phyloP scores from a whole-genome alignment of 208 protist species.

The Kentomonas sorsogonicus region DNA sequence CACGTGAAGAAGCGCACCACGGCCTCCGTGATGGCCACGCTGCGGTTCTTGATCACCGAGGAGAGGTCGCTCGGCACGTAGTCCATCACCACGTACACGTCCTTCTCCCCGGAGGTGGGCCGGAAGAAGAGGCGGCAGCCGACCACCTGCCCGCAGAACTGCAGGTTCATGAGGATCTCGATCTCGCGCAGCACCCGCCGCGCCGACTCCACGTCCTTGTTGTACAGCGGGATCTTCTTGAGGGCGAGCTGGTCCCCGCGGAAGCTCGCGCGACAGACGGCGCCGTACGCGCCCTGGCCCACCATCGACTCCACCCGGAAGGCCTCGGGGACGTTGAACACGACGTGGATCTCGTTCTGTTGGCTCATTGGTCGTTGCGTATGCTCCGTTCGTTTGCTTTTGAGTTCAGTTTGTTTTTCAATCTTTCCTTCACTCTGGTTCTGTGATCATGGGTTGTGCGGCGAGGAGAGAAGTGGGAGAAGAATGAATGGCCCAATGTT shows the following conservation, averaged over 20 bases:
- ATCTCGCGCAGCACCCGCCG: constrained; percentile 86
- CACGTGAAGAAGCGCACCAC: constrained; percentile 82
- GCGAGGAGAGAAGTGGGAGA: too few species aligned
- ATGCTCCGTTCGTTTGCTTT: not conserved
- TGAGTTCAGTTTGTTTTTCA: constrained; percentile 1
- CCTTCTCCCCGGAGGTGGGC: constrained; percentile 84
- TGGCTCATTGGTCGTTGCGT: too few species aligned
- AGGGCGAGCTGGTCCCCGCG: constrained; percentile 73
- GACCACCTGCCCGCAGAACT: constrained; percentile 86
- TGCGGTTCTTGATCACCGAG: constrained; percentile 71
- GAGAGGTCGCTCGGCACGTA: constrained; percentile 84
- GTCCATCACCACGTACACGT: constrained; percentile 90
- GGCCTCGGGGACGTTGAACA: constrained; percentile 83
- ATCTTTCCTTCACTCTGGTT: too few species aligned
- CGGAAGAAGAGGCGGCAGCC: constrained; percentile 86
- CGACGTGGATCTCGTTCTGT: constrained; percentile 44
- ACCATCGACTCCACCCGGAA: constrained; percentile 89
- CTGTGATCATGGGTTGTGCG: too few species aligned
- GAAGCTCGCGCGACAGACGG: constrained; percentile 88
- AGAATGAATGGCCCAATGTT: too few species aligned
- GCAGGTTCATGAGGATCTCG: constrained; percentile 77
- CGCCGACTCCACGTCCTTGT: constrained; percentile 71
- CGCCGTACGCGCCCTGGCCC: constrained; percentile 90
- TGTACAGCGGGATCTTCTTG: constrained; percentile 89
- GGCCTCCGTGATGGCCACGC: constrained; percentile 70